Evolutionary conservation across 495 filamentous ascomycete species (phyloP), one percentile per base, ranked within the genome.

Genomic region (Ascodesmis nigricans): DNA sequence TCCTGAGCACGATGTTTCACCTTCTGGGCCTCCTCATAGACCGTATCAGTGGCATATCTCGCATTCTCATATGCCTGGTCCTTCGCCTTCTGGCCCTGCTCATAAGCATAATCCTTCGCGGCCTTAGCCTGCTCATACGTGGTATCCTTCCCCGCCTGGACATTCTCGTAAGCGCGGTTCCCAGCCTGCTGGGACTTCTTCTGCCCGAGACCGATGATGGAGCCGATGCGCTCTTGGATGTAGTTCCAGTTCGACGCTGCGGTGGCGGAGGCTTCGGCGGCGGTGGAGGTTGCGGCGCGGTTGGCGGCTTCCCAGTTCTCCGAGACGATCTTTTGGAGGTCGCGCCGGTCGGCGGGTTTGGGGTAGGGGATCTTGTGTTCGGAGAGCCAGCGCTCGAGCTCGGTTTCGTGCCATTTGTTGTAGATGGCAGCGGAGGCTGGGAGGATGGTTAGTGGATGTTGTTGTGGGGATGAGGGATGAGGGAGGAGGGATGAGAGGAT

Each of bases 371-470:
- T 67, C 55, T 90, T 67, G 58, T 97, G 70, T 46, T 97, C 87
- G 16, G 77, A 78, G 38, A 97, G 74, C 87, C 87, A 97, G 47
- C 87, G 67, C 61, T 97, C 84, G 7, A 97, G 67, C 62, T 97
- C 87, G 4, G 79, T 91, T 60, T 93, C 73, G 53, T 95, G 84
- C 87, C 87, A 97, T 53, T 84, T 93, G 61, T 93, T 92, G 66
- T 95, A 97, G n/a, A n/a, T n/a, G n/a, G n/a, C n/a, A n/a, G n/a
- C n/a, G n/a, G n/a, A n/a, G n/a, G n/a, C n/a, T n/a, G n/a, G n/a
- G n/a, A n/a, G n/a, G n/a, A n/a, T n/a, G n/a, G n/a, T n/a, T n/a
- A n/a, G n/a, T n/a, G n/a, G n/a, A n/a, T n/a, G n/a, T n/a, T n/a
- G n/a, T n/a, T n/a, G n/a, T n/a, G n/a, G n/a, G n/a, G n/a, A n/a